Evolutionary conservation across 768 basidiomycete genomes (phyloP).

Genomic region (Pulveroboletus ravenelii): DNA sequence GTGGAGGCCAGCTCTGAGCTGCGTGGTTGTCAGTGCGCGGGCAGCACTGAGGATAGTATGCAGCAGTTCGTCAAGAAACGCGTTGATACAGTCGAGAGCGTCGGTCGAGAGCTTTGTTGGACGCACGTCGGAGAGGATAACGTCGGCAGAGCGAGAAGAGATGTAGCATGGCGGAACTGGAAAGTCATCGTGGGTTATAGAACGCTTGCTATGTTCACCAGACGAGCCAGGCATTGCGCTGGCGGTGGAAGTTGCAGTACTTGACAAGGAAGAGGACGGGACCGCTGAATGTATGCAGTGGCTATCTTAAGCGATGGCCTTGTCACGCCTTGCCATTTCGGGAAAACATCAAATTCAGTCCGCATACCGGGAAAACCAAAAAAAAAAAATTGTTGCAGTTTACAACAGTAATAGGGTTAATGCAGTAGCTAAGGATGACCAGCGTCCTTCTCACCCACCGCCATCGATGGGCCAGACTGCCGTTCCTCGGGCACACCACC

Average conservation of each 20-base stretch:
- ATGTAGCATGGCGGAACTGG: constrained; percentile 65
- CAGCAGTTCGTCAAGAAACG: constrained; percentile 79
- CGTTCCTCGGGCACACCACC: not conserved
- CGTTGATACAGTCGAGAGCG: constrained; percentile 75
- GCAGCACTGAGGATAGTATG: constrained; percentile 64
- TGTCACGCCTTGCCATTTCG: constrained; percentile 11
- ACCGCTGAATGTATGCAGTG: constrained; percentile 4
- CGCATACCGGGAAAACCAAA: not conserved
- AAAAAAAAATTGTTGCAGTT: not conserved
- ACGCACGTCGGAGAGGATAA: constrained; percentile 87
- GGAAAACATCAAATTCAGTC: not conserved
- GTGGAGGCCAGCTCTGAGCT: constrained; percentile 66
- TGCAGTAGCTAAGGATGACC: not conserved
- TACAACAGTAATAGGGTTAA: too few species aligned
- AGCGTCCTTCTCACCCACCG: constrained; percentile 19
- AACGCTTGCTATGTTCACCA: constrained; percentile 34
- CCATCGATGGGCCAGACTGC: not conserved
- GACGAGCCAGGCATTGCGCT: constrained; percentile 42
- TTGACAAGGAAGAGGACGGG: constrained; percentile 11
- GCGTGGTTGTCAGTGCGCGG: constrained; percentile 67
- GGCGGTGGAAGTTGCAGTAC: not conserved
- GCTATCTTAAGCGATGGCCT: constrained; percentile 17
- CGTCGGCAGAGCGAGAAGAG: constrained; percentile 79
- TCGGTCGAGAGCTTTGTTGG: constrained; percentile 81
- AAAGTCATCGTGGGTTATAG: constrained; percentile 6